Conservation (phyloP, 225 moss, liverwort and hornwort species). For the Sphagnum tenellum region DNA sequence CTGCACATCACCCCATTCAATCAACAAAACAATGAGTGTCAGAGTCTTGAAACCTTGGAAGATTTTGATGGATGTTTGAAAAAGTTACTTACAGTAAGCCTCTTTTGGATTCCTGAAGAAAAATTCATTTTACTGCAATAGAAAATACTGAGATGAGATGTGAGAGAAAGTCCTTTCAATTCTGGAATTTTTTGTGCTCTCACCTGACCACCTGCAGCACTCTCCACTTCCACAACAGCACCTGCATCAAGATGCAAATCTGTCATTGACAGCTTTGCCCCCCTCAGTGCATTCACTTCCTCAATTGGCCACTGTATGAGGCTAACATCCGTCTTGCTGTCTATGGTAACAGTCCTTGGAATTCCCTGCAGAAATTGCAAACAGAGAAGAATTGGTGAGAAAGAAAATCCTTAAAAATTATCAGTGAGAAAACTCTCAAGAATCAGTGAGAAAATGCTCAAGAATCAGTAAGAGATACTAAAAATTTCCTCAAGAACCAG, state of each 20-base stretch:
- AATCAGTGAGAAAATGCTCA: too few species aligned
- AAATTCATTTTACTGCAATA: too few species aligned
- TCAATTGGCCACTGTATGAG: slow-evolving; percentile 38
- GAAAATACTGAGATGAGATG: too few species aligned
- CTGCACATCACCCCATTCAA: slow-evolving; percentile 7
- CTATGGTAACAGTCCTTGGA: slow-evolving; percentile 36
- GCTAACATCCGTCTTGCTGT: slow-evolving; percentile 20
- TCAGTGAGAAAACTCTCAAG: neutral
- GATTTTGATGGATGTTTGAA: too few species aligned
- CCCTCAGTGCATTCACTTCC: slow-evolving; percentile 27
- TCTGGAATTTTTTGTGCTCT: neutral
- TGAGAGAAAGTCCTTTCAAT: too few species aligned
- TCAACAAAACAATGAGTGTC: neutral
- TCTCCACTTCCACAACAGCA: slow-evolving; percentile 23
- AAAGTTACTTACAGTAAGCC: neutral
- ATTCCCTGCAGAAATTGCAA: slow-evolving; percentile 17
- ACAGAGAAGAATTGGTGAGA: neutral
- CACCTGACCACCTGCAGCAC: slow-evolving; percentile 43
- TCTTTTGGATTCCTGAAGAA: neutral
- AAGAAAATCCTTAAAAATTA: neutral
- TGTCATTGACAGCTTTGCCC: neutral
- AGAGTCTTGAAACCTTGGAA: neutral
- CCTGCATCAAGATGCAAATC: slow-evolving; percentile 10
- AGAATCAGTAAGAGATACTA: too few species aligned
- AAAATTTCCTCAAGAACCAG: too few species aligned